phyloP scores from a whole-genome alignment of 106 monocot genomes.

The Allium cepa region DNA sequence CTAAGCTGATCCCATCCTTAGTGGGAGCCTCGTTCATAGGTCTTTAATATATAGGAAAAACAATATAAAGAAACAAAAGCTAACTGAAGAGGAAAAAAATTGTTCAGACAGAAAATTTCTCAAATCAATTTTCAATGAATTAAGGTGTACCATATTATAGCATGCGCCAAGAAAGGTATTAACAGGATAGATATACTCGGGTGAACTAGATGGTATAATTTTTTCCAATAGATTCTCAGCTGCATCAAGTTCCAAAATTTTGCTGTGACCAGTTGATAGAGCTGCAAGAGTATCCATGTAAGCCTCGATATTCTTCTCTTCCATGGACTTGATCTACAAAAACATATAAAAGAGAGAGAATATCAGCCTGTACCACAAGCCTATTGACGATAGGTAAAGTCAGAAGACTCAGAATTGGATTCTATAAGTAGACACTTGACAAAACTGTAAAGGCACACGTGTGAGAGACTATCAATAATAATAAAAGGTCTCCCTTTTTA shows the following conservation, averaged over 20 bases:
- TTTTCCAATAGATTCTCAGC: constrained; percentile 60
- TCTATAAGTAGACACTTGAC: too few relatives aligned
- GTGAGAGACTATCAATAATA: too few relatives aligned
- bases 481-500: too few relatives aligned
- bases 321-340: constrained; percentile 67
- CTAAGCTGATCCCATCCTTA: too few relatives aligned
- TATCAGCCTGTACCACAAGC: too few relatives aligned
- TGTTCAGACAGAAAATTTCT: background rate
- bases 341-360: background rate
- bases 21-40: too few relatives aligned
- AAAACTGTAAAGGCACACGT: too few relatives aligned
- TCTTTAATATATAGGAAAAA: too few relatives aligned
- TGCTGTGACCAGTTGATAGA: constrained; percentile 59
- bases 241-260: constrained; percentile 52
- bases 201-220: constrained; percentile 28
- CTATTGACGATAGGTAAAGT: too few relatives aligned
- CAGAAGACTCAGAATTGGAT: too few relatives aligned
- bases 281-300: constrained; percentile 51
- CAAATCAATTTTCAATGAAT: background rate
- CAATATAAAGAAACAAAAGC: background rate
- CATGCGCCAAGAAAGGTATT: constrained; percentile 70
- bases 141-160: constrained; percentile 41
- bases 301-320: constrained; percentile 50
- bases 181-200: constrained; percentile 50
- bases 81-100: background rate